Percentiles rank a stretch among this genome's conserved stretches.
Evolutionary conservation across 257 asterid genomes (phyloP).

Genomic region (Anisodus tanguticus): DNA sequence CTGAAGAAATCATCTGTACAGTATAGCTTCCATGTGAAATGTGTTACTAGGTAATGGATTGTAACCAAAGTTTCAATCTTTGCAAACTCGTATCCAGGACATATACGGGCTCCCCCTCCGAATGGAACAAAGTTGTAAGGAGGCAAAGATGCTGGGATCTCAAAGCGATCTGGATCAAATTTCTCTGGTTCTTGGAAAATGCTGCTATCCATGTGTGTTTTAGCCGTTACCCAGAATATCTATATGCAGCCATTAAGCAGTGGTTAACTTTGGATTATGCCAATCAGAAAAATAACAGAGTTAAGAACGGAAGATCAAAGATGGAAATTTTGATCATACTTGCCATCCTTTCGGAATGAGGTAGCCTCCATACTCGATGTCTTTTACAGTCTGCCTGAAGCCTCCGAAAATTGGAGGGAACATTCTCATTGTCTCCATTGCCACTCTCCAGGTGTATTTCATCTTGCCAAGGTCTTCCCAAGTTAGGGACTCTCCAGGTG

Average conservation of each 20-base stretch:
- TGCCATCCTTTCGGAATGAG: slow-evolving; percentile 78
- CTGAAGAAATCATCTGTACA: slow-evolving; percentile 45
- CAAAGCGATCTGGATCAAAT: slow-evolving; percentile 64
- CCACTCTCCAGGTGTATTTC: slow-evolving; percentile 75
- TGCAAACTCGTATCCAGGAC: slow-evolving; percentile 83
- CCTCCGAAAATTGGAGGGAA: slow-evolving; percentile 70
- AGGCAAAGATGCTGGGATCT: slow-evolving; percentile 51
- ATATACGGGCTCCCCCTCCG: slow-evolving; percentile 74
- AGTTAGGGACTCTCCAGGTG: slow-evolving; percentile 47
- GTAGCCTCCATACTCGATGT: slow-evolving; percentile 62
- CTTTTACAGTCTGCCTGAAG: slow-evolving; percentile 55
- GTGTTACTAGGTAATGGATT: slow-evolving; percentile 57
- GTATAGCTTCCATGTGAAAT: slow-evolving; percentile 63
- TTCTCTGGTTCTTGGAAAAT: slow-evolving; percentile 62
- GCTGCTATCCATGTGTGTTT: slow-evolving; percentile 65
- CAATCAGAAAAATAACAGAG: not conserved
- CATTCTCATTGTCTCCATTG: slow-evolving; percentile 62
- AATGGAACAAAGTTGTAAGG: slow-evolving; percentile 69
- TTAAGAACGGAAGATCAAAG: not conserved
- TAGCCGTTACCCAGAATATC: slow-evolving; percentile 63
- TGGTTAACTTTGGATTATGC: not conserved
- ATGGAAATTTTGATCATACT: slow-evolving; percentile 40
- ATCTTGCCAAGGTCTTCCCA: slow-evolving; percentile 79
- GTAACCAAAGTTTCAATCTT: slow-evolving; percentile 66
- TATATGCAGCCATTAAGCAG: slow-evolving; percentile 25